phyloP scores from a whole-genome alignment of 495 filamentous ascomycete genomes.

The Symbiotaphrina buchneri region DNA sequence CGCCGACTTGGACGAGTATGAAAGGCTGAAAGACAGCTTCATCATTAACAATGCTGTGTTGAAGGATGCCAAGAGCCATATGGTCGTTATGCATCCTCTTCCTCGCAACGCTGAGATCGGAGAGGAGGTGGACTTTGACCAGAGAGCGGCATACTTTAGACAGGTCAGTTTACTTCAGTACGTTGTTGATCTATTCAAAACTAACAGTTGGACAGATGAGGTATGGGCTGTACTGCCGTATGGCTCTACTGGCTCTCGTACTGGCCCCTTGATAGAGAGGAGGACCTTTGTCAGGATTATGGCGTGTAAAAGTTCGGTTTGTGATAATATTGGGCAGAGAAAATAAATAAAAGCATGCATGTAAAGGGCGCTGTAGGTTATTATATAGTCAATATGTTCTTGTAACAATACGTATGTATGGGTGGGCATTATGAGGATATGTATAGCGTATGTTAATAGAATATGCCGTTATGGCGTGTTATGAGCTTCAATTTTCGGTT shows the following conservation, averaged over 20 bases:
- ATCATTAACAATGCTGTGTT: constrained; percentile 78
- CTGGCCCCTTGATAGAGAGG: constrained; percentile 44
- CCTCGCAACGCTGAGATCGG: constrained; percentile 80
- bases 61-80: constrained; percentile 72
- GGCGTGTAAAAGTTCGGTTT: too few relatives aligned
- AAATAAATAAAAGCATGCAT: too few relatives aligned
- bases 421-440: too few relatives aligned
- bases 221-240: constrained; percentile 92
- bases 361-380: too few relatives aligned
- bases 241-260: constrained; percentile 86
- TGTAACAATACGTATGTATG: too few relatives aligned
- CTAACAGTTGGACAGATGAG: constrained; percentile 56
- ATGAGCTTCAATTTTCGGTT: too few relatives aligned
- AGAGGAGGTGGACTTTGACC: constrained; percentile 94
- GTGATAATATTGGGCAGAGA: too few relatives aligned
- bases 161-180: constrained; percentile 42
- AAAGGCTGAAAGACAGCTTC: constrained; percentile 68
- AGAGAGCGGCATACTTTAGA: constrained; percentile 92
- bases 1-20: constrained; percentile 51
- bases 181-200: constrained; percentile 13
- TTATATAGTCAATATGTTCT: too few relatives aligned
- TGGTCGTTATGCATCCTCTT: constrained; percentile 88
- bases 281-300: background rate
- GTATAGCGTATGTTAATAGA: too few relatives aligned
- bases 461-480: too few relatives aligned